phyloP scores from a whole-genome alignment of 352 stramenopile species.

The Phytopythium oedochilum region DNA sequence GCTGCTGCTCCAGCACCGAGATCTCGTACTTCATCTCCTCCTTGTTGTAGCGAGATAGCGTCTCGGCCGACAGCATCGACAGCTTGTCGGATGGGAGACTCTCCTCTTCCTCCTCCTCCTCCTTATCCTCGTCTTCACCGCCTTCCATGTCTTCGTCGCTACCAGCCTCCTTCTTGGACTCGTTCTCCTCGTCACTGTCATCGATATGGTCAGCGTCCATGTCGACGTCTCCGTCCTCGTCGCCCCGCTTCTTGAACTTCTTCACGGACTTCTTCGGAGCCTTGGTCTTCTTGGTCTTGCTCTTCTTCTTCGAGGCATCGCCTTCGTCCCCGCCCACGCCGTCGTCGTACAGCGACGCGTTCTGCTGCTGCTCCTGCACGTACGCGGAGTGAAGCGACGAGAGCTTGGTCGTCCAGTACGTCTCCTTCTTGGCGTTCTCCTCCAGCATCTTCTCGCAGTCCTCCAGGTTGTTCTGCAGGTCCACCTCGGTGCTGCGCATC shows the following conservation, averaged over 20 bases:
- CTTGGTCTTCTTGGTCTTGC: conserved; percentile 44
- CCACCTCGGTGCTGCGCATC: conserved; percentile 90
- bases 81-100: conserved; percentile 49
- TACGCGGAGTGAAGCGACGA: conserved; percentile 58
- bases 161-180: conserved; percentile 21
- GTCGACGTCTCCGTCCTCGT: conserved; percentile 15
- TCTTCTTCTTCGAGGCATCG: conserved; percentile 7
- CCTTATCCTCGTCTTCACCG: conserved; percentile 16
- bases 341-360: conserved; percentile 70
- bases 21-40: conserved; percentile 95
- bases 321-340: conserved; percentile 10
- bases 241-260: conserved; percentile 6
- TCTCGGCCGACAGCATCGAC: conserved; percentile 64
- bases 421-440: conserved; percentile 89
- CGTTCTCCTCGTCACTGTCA: conserved; percentile 17
- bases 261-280: conserved; percentile 14
- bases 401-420: conserved; percentile 81
- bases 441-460: conserved; percentile 91
- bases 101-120: conserved; percentile 28
- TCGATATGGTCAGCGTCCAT: conserved; percentile 26
- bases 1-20: conserved; percentile 89
- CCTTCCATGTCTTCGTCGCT: conserved; percentile 9
- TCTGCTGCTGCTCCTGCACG: conserved; percentile 64
- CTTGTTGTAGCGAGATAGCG: conserved; percentile 85
- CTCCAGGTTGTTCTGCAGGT: conserved; percentile 92